Percentiles rank a stretch among this genome's conserved stretches.
Conservation (phyloP, 2,329 filamentous ascomycete species). For the Fonsecaea pedrosoi region DNA sequence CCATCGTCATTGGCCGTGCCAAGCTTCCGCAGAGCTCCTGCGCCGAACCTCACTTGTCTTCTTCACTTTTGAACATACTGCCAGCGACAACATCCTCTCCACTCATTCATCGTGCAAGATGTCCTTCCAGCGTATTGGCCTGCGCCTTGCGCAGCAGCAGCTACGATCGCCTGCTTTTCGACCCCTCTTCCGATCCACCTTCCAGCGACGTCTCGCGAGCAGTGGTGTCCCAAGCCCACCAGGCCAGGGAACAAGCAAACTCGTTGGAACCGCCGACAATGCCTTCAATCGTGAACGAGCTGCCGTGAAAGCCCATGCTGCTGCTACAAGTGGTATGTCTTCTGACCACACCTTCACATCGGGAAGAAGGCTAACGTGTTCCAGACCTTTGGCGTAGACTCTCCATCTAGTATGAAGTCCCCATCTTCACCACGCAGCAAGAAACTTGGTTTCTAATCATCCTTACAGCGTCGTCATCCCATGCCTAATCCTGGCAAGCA, state of each 20-base stretch:
- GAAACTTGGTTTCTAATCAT: constrained; percentile 24
- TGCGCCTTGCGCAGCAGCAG: constrained; percentile 69
- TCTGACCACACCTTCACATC: constrained; percentile 21
- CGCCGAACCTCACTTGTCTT: constrained; percentile 11
- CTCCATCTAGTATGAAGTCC: constrained; percentile 80
- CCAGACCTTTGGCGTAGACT: constrained; percentile 94
- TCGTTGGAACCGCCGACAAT: constrained; percentile 75
- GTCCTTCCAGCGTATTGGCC: constrained; percentile 68
- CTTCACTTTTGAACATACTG: constrained; percentile 9
- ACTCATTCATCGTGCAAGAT: constrained; percentile 54
- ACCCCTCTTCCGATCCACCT: constrained; percentile 60
- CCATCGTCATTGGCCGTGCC: constrained; percentile 9
- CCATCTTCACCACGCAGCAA: not conserved
- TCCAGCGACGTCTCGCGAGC: constrained; percentile 73
- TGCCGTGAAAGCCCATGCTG: constrained; percentile 89
- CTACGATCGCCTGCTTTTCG: constrained; percentile 63
- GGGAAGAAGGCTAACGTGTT: constrained; percentile 35
- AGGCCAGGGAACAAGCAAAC: constrained; percentile 45
- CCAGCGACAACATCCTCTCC: constrained; percentile 23
- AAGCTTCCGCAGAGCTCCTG: constrained; percentile 12
- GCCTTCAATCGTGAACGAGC: constrained; percentile 90
- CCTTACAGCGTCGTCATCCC: constrained; percentile 73
- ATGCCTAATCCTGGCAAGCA: constrained; percentile 70
- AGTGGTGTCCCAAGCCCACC: constrained; percentile 47
- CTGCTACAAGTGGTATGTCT: constrained; percentile 74